Evolutionary conservation across 306 rosid genomes (phyloP).

Genomic region (Citrullus colocynthis): DNA sequence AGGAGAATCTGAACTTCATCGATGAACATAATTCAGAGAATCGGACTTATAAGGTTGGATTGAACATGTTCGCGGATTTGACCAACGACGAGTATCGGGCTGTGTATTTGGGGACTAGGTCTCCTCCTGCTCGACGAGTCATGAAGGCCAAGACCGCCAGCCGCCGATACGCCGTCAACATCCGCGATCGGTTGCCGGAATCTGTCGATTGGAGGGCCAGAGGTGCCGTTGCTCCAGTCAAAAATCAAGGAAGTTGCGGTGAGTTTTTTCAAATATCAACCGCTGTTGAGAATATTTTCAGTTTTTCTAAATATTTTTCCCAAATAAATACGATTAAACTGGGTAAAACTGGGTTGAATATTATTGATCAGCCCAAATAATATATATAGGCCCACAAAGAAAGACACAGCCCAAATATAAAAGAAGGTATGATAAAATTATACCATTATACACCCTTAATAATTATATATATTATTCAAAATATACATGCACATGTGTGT

Average conservation of each 20-base stretch:
- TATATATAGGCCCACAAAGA: no score
- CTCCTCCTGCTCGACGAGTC: constrained; percentile 36
- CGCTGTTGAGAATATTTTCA: background rate
- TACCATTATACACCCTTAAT: no score
- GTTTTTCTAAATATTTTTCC: no score
- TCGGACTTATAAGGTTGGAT: constrained; percentile 50
- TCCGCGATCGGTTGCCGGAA: constrained; percentile 37
- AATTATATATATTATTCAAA: no score
- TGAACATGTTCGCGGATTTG: constrained; percentile 69
- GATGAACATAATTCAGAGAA: constrained; percentile 53
- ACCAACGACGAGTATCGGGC: constrained; percentile 63
- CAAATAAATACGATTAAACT: no score
- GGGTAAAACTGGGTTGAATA: no score
- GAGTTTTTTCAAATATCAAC: background rate
- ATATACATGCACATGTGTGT: no score
- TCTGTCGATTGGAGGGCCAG: constrained; percentile 71
- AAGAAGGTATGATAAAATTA: no score
- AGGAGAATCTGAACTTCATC: constrained; percentile 53
- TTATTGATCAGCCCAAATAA: no score
- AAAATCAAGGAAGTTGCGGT: constrained; percentile 88
- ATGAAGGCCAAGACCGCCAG: constrained; percentile 41
- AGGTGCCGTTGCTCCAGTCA: constrained; percentile 59
- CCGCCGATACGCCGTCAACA: constrained; percentile 33
- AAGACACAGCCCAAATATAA: no score
- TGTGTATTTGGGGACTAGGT: constrained; percentile 39